These are phyloP conservation scores for Scolecobasidium constrictum DNA, from an alignment of 2,329 filamentous ascomycete species.

Conservation along the genomic window DNA sequence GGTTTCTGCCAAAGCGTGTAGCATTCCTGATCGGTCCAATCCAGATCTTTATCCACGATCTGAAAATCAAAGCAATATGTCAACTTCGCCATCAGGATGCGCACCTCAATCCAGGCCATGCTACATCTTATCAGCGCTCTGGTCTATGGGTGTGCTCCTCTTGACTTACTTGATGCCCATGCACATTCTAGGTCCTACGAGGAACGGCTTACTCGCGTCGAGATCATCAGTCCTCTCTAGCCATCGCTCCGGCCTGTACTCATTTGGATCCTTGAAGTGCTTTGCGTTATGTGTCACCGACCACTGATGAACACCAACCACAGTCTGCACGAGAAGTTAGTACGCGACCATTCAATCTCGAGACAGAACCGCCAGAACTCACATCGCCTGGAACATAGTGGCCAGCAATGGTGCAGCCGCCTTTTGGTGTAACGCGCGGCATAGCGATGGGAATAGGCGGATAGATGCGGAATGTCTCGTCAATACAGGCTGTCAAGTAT, in stretches of 20 bases:
- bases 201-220: slow-evolving; percentile 21
- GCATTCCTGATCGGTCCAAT: slow-evolving; percentile 17
- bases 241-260: slow-evolving; percentile 25
- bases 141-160: too few relatives aligned
- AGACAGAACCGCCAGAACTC: too few relatives aligned
- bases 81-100: slow-evolving; percentile 27
- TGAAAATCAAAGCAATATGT: slow-evolving; percentile 30
- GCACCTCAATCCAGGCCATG: slow-evolving; percentile 26
- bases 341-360: too few relatives aligned
- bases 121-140: slow-evolving; percentile 1
- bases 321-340: not conserved
- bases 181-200: slow-evolving; percentile 20
- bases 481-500: slow-evolving; percentile 8
- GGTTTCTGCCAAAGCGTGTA: slow-evolving; percentile 24
- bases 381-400: slow-evolving; percentile 18
- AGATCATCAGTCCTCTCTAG: slow-evolving; percentile 16
- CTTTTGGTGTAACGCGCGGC: slow-evolving; percentile 16
- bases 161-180: slow-evolving; percentile 18
- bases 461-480: slow-evolving; percentile 10
- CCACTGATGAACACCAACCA: not conserved
- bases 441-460: slow-evolving; percentile 15
- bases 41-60: slow-evolving; percentile 14
- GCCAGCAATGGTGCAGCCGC: slow-evolving; percentile 18
- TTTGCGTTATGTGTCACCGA: slow-evolving; percentile 16
- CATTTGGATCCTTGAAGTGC: slow-evolving; percentile 21